Evolutionary conservation across 345 rosid genomes (phyloP).

Genomic region (Bruguiera gymnorhiza): DNA sequence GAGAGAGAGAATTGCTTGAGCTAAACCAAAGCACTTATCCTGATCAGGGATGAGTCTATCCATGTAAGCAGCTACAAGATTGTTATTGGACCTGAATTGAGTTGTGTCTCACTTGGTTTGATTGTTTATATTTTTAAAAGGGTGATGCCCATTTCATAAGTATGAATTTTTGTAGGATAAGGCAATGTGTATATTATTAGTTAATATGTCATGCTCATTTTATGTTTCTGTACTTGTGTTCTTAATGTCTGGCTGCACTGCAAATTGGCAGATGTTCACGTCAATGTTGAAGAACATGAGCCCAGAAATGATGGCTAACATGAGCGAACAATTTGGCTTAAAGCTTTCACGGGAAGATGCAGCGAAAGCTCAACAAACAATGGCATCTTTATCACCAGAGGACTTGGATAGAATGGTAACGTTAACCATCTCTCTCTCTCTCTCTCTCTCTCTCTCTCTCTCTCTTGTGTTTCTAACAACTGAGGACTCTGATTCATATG

Average conservation of each 20-base stretch:
- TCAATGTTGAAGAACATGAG: constrained; percentile 90
- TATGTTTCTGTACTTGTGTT: not conserved
- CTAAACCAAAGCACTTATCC: not conserved
- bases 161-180: no score
- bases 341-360: constrained; percentile 86
- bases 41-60: no score
- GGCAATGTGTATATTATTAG: not conserved
- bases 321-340: constrained; percentile 90
- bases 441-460: not conserved
- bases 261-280: constrained; percentile 59
- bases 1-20: not conserved
- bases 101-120: no score
- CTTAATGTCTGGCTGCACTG: constrained; percentile 12
- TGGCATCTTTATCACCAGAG: constrained; percentile 86
- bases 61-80: no score
- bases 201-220: not conserved
- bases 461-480: no score
- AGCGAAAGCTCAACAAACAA: constrained; percentile 84
- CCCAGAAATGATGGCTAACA: constrained; percentile 93
- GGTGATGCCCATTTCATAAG: no score
- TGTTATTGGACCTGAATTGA: no score
- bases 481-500: no score
- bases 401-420: constrained; percentile 84
- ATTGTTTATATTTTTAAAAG: no score
- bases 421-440: not conserved